Base-by-base conservation (phyloP, 2,329 filamentous ascomycete genomes). In the Epichloe gansuensis region DNA sequence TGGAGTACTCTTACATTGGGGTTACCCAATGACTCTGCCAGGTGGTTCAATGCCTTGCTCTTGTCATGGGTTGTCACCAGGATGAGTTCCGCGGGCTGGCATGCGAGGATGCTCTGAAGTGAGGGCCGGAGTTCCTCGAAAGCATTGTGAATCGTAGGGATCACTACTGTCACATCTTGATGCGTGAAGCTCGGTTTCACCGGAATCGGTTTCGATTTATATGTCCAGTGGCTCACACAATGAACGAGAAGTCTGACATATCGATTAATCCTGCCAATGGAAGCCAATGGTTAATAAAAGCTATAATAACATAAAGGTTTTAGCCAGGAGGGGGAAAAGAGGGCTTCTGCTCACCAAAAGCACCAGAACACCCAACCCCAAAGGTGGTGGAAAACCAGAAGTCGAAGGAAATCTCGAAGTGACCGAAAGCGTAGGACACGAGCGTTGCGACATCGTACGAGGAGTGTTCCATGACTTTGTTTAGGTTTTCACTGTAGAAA, bases 161-260 rank as follows among this genome's bases (percentile, higher is more conserved):
- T 87, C 61, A 97, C 88, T 58, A 96, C 89, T 5, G 91, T 95
- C 62, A 95, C 90, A 78, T 97, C 88, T 60, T 87, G 73, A 37
- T 83, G 79, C 31, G 83, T 88, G 65, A 90, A 84, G 45, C 76
- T 83, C n/a, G 91, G 89, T 57, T 89, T 86, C 54, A 82, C 80
- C 42, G 89, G 86, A 52, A 91, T 85, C 43, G 86, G 86, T 56
- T 90, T 87, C 28, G 91, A 90, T 68, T 83, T 86, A 73, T 95
- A 95, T 11, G 75, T 76, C 86, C 88, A 93, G 67, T 94, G 91
- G 61, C 87, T 89, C 61, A 87, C 73, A 62, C 88, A 82, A 66
- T 96, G 93, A 60, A 95, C 83, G 61, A 95, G 75, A 60, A 95
- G 78, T 58, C 91, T 86, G 56, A 89, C 63, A 71, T 96, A 96